Conservation (phyloP, 2,329 filamentous ascomycete genomes). For the Calonectria pteridis region DNA sequence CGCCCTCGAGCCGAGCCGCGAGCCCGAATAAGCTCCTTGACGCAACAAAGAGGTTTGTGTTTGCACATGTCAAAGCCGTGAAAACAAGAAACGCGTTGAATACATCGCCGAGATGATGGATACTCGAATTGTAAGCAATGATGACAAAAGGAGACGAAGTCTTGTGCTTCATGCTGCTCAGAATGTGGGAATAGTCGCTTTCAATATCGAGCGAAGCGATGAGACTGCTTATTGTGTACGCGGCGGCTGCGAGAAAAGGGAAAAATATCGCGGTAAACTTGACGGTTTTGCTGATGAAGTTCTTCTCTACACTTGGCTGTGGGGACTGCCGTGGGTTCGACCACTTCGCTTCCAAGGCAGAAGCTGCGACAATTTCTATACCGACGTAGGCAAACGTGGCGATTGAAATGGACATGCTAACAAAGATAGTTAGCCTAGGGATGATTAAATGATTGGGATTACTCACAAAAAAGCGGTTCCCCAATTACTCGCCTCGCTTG, state of each 20-base stretch:
- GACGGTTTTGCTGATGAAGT: constrained; percentile 8
- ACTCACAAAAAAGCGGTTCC: background rate
- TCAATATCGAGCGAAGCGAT: background rate
- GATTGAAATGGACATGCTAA: constrained; percentile 4
- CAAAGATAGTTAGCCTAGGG: background rate
- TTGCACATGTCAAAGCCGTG: constrained; percentile 9
- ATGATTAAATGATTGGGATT: background rate
- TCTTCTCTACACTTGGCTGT: background rate
- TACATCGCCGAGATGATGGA: background rate
- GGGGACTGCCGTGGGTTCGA: background rate
- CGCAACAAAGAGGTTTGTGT: constrained; percentile 9
- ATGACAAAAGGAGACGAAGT: background rate
- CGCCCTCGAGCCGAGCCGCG: background rate
- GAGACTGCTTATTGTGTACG: constrained; percentile 1
- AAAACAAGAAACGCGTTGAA: constrained; percentile 11
- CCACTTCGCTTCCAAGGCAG: constrained; percentile 4
- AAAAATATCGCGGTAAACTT: constrained; percentile 10
- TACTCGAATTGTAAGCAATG: background rate
- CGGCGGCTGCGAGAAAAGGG: background rate
- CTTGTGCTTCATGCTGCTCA: background rate
- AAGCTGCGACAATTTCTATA: background rate
- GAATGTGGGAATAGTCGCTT: background rate
- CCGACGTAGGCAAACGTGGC: background rate
- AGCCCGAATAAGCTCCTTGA: constrained; percentile 5
- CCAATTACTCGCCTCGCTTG: background rate